Conservation (phyloP, 176 grass and related monocot species). For the Carex cristatella region DNA sequence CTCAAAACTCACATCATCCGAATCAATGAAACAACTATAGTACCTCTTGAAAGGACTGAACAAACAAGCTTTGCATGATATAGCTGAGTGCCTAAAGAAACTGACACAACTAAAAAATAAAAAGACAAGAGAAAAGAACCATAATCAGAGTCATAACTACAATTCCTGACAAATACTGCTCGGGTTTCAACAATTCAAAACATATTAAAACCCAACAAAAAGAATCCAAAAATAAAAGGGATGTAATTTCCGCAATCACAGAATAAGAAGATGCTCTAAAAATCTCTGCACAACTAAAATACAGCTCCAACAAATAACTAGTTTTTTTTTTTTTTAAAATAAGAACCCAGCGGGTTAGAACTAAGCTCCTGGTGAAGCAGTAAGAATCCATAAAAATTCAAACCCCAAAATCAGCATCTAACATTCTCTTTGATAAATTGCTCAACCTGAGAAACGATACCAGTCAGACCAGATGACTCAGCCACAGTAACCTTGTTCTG, state of each 20-base stretch:
- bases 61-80: too few species aligned
- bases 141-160: too few species aligned
- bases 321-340: background rate
- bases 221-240: background rate
- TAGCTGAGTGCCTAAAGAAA: too few species aligned
- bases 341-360: background rate
- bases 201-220: background rate
- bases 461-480: conserved; percentile 60
- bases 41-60: too few species aligned
- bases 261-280: background rate
- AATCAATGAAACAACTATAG: too few species aligned
- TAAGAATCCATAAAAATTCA: conserved; percentile 5
- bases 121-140: background rate
- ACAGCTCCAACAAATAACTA: background rate
- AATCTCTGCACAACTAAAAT: background rate
- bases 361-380: background rate
- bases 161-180: background rate
- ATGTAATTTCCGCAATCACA: conserved; percentile 1
- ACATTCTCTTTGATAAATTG: conserved; percentile 73
- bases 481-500: conserved; percentile 66
- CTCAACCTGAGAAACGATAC: conserved; percentile 41
- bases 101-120: background rate
- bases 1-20: too few species aligned
- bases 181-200: background rate
- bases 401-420: background rate